Evolutionary conservation across 2,329 filamentous ascomycete genomes (phyloP), one percentile per base, ranked within the genome.

Genomic region (Bipolaris victoriae): DNA sequence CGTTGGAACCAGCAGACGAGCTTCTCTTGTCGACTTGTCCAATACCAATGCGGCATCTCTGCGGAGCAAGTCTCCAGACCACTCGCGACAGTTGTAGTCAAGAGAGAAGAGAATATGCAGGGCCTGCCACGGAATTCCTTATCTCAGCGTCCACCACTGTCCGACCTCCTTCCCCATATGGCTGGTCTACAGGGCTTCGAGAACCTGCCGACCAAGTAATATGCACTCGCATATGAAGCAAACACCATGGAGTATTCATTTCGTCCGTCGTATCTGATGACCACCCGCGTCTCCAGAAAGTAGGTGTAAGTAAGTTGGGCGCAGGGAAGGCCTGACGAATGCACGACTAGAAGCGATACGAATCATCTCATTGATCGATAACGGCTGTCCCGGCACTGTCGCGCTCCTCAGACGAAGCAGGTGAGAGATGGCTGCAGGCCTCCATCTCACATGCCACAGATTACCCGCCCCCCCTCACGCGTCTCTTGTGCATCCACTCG

Each of bases 321-420:
- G 43, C 39, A 37, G 13, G 52, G 49, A 18, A 20, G 41, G 39
- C 26, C 20, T 37, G 35, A 29, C 15, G 16, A 39, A 39, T 18
- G 46, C 46, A 49, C 35, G 7, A 22, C 18, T 16, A 16, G 16
- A 37, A 24, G 26, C 18, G 46, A 37, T 26, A 40, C 15, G 39
- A 18, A 7, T 39, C 31, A 4, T 48, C 49, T 18, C 31, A 29
- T 15, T 29, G 31, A 22, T 15, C 26, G 55, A 54, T 49, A 49
- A 54, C 55, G 55, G 55, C 35, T 56, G 47, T 48, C 18, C 54
- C 55, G 55, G 55, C 55, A 57, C 54, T 22, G 36, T 29, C 24
- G 26, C 36, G 26, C 31, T 49, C 24, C 50, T 53, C 33, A 44
- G 18, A 36, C 24, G 55, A 44, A 49, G 33, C 35, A 57, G 26